Conservation (phyloP, 2,329 filamentous ascomycete species). For the Ophiostoma angusticollis region DNA sequence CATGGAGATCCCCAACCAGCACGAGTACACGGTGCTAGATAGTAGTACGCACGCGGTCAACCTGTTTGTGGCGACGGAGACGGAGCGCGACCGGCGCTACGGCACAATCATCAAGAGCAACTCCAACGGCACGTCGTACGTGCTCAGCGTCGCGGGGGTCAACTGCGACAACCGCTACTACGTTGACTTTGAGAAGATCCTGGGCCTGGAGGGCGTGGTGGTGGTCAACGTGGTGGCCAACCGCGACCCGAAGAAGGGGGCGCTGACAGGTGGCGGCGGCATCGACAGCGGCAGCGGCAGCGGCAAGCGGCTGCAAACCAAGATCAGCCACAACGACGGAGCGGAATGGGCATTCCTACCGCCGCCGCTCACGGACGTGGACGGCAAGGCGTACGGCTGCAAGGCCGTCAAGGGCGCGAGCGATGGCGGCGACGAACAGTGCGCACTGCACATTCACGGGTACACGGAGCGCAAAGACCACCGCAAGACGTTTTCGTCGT, state of each 20-base stretch:
- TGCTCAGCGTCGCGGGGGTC: conserved; percentile 67
- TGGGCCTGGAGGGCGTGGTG: conserved; percentile 78
- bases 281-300: too few relatives aligned
- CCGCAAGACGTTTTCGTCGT: conserved; percentile 75
- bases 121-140: conserved; percentile 92
- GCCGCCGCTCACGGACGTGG: conserved; percentile 57
- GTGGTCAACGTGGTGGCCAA: conserved; percentile 81
- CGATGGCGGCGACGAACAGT: conserved; percentile 48
- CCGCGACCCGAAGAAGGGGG: conserved; percentile 37
- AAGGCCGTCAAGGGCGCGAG: conserved; percentile 18
- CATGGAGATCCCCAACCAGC: conserved; percentile 64
- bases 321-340: conserved; percentile 95
- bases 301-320: conserved; percentile 74
- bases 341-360: conserved; percentile 69
- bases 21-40: conserved; percentile 84
- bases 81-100: conserved; percentile 50
- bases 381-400: conserved; percentile 62
- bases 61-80: conserved; percentile 75
- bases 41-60: conserved; percentile 92
- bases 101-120: conserved; percentile 95
- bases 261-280: too few relatives aligned
- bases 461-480: conserved; percentile 84
- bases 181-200: conserved; percentile 94
- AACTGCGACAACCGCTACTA: conserved; percentile 67
- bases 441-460: conserved; percentile 83